phyloP scores from a whole-genome alignment of 306 rosid genomes.

The Amphicarpaea edgeworthii region DNA sequence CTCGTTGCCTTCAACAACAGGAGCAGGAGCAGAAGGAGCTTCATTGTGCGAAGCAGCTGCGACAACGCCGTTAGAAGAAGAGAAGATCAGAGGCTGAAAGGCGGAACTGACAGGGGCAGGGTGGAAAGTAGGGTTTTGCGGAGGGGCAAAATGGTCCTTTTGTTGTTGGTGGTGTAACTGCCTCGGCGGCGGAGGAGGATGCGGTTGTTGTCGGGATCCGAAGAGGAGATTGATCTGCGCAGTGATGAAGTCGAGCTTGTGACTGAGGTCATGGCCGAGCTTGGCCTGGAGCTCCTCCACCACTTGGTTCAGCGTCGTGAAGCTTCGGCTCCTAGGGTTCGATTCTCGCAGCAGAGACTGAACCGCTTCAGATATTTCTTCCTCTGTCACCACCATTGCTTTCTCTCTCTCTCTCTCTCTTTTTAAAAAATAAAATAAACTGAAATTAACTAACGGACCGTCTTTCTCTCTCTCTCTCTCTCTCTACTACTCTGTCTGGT shows the following conservation, averaged over 20 bases:
- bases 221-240: conserved; percentile 64
- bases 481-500: conserved; percentile 29
- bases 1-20: conserved; percentile 44
- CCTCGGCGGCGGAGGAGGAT: conserved; percentile 18
- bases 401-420: no score
- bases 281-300: conserved; percentile 69
- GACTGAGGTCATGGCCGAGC: conserved; percentile 72
- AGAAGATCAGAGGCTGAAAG: no score
- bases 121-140: conserved; percentile 69
- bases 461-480: conserved; percentile 44
- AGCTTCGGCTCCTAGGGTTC: conserved; percentile 49
- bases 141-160: conserved; percentile 66
- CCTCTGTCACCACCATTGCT: conserved; percentile 72
- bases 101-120: conserved; percentile 52
- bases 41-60: neutral
- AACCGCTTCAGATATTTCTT: conserved; percentile 73
- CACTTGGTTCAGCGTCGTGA: conserved; percentile 65
- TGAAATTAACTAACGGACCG: conserved; percentile 54
- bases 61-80: conserved; percentile 26
- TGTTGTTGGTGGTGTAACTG: conserved; percentile 15
- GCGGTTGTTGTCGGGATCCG: conserved; percentile 48
- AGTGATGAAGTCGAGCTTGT: conserved; percentile 72
- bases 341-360: conserved; percentile 58
- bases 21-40: conserved; percentile 7
- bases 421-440: conserved; percentile 23